Conservation (phyloP, 768 basidiomycete species). For the Antrodiella citrinella region DNA sequence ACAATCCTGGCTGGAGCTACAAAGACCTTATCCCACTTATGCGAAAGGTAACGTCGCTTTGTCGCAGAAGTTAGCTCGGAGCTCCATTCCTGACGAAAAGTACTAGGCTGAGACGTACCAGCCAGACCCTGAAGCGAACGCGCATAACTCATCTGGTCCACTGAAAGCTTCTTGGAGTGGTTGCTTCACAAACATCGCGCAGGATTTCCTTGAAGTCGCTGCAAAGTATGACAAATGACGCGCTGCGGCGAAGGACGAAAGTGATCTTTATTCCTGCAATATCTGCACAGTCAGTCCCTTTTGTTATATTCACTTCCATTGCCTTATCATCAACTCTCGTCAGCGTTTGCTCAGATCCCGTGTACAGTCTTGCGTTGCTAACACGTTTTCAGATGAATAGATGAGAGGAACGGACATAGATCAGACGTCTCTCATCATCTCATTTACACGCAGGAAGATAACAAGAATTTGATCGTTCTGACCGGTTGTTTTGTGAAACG, state of each 20-base stretch:
- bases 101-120: conserved; percentile 29
- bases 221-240: conserved; percentile 41
- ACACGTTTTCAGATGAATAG: too few relatives aligned
- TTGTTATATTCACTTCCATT: conserved; percentile 33
- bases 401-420: conserved; percentile 40
- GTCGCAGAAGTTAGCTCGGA: conserved; percentile 12
- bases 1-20: conserved; percentile 52
- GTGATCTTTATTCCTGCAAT: too few relatives aligned
- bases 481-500: conserved; percentile 28
- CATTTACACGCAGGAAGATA: conserved; percentile 26
- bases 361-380: too few relatives aligned
- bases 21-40: conserved; percentile 45
- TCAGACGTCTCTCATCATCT: conserved; percentile 44
- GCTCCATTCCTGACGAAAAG: conserved; percentile 14
- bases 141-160: conserved; percentile 28
- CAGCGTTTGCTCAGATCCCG: too few relatives aligned
- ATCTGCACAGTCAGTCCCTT: conserved; percentile 30
- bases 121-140: conserved; percentile 15
- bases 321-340: too few relatives aligned
- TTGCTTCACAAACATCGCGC: conserved; percentile 30
- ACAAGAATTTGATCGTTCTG: conserved; percentile 24
- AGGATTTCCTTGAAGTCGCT: conserved; percentile 41
- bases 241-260: conserved; percentile 41
- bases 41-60: conserved; percentile 30
- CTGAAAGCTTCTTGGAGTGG: conserved; percentile 33